phyloP scores from a whole-genome alignment of 257 asterid species.

The Parsonsia alboflavescens region DNA sequence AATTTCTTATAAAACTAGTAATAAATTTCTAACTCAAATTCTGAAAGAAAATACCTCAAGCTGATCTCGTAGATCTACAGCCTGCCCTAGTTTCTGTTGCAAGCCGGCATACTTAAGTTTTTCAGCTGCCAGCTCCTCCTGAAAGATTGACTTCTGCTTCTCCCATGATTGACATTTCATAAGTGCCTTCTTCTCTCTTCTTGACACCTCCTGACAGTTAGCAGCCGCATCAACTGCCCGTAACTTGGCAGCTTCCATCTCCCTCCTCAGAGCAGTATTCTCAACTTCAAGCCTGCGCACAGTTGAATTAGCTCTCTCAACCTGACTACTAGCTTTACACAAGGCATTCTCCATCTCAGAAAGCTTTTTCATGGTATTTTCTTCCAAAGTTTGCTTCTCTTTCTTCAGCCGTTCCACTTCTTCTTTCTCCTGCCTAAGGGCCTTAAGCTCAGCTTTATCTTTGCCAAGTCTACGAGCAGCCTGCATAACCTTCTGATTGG shows the following conservation, averaged over 20 bases:
- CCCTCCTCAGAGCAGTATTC: constrained; percentile 58
- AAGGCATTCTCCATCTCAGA: constrained; percentile 85
- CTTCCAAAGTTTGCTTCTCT: constrained; percentile 70
- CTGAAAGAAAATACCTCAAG: constrained; percentile 56
- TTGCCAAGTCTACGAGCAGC: constrained; percentile 85
- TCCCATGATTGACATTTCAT: constrained; percentile 75
- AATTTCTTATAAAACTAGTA: not conserved
- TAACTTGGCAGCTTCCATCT: constrained; percentile 74
- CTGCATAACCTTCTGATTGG: constrained; percentile 98
- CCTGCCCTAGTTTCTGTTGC: constrained; percentile 54
- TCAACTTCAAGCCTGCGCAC: constrained; percentile 73
- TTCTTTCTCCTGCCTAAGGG: constrained; percentile 86
- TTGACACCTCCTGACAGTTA: constrained; percentile 64
- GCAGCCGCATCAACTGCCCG: constrained; percentile 74
- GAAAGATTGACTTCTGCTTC: constrained; percentile 67
- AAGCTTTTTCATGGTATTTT: constrained; percentile 72
- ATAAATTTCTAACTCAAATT: not conserved
- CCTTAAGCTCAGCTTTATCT: constrained; percentile 85
- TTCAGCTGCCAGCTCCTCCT: constrained; percentile 76
- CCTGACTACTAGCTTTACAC: constrained; percentile 77
- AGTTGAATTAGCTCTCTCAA: constrained; percentile 67
- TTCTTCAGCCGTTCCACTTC: constrained; percentile 85
- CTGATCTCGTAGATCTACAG: constrained; percentile 49
- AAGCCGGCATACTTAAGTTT: constrained; percentile 40
- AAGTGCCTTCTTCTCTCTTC: constrained; percentile 73